These are phyloP conservation scores for Populus hybrid DNA, from an alignment of 441 rosid species.

Conservation along the genomic window DNA sequence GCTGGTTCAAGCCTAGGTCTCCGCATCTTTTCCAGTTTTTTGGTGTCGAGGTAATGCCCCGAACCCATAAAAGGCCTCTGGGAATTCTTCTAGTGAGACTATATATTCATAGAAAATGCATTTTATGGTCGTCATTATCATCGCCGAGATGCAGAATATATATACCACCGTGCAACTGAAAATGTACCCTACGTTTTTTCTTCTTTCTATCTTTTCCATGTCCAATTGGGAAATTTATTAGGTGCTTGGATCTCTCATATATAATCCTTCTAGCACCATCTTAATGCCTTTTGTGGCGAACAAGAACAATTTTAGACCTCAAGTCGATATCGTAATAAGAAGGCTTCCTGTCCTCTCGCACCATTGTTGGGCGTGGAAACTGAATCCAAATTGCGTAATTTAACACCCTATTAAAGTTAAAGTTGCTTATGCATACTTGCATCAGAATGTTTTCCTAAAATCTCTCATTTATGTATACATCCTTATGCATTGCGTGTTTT, in stretches of 20 bases:
- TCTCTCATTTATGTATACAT: too few relatives aligned
- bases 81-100: not conserved
- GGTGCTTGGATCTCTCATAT: not conserved
- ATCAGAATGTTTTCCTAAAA: not conserved
- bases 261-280: not conserved
- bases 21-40: not conserved
- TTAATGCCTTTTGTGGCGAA: not conserved
- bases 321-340: not conserved
- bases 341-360: not conserved
- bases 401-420: too few relatives aligned
- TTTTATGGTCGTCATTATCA: not conserved
- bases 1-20: not conserved
- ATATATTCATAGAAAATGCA: too few relatives aligned
- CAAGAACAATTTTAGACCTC: too few relatives aligned
- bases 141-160: not conserved
- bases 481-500: too few relatives aligned
- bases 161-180: not conserved
- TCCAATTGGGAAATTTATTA: not conserved
- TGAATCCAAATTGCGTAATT: not conserved
- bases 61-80: not conserved
- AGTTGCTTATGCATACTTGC: not conserved
- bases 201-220: not conserved
- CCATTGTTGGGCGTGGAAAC: not conserved
- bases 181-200: not conserved
- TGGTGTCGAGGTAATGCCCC: too few relatives aligned